Conservation (phyloP, 176 grass and related monocot genomes). For the Carex parvula region DNA sequence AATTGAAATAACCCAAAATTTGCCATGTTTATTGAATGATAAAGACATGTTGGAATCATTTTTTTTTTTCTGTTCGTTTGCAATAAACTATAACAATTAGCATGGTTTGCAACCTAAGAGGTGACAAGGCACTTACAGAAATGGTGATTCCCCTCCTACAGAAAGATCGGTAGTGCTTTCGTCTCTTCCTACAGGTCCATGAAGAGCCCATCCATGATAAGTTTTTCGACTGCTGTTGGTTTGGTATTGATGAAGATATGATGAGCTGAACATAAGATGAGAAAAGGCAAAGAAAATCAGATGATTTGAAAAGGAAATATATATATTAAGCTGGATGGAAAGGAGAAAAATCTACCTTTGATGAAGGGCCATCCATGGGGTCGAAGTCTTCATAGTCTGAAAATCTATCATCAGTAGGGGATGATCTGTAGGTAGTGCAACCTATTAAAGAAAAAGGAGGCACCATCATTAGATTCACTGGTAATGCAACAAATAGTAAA, state of each 20-base stretch:
- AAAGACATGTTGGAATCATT: background rate
- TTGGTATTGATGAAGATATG: slow-evolving; percentile 34
- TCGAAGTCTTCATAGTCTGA: slow-evolving; percentile 37
- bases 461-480: background rate
- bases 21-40: background rate
- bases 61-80: background rate
- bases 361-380: slow-evolving; percentile 32
- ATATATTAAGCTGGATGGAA: background rate
- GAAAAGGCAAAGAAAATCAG: slow-evolving; percentile 1
- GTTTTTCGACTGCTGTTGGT: slow-evolving; percentile 36
- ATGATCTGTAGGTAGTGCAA: slow-evolving; percentile 23
- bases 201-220: slow-evolving; percentile 74
- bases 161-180: slow-evolving; percentile 86
- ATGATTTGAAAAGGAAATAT: background rate
- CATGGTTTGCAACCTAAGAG: background rate
- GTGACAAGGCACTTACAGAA: slow-evolving; percentile 45
- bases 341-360: slow-evolving; percentile 44
- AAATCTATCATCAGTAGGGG: slow-evolving; percentile 38
- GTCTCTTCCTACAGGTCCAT: slow-evolving; percentile 54
- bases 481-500: background rate
- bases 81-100: background rate
- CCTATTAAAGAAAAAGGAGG: slow-evolving; percentile 34
- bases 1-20: background rate
- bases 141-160: slow-evolving; percentile 66
- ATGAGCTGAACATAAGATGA: slow-evolving; percentile 23